Percentiles rank a stretch among this genome's conserved stretches.
These are phyloP conservation scores for Metschnikowia sp. DNA, from an alignment of 805 yeast species.

Conservation along the genomic window DNA sequence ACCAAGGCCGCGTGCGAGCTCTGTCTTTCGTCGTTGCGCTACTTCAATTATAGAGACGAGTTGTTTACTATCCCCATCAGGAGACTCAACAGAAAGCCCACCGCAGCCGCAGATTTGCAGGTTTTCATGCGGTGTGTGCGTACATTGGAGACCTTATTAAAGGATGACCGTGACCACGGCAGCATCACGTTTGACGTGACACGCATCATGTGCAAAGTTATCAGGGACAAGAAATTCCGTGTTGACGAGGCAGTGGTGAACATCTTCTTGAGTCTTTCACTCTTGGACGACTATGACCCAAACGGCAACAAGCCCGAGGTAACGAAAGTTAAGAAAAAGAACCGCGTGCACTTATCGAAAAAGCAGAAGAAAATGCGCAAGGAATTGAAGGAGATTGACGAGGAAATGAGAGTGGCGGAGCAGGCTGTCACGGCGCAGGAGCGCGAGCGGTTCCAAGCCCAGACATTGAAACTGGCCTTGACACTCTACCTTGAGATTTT, in stretches of 20 bases:
- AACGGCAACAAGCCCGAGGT: slow-evolving; percentile 44
- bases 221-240: slow-evolving; percentile 69
- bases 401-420: slow-evolving; percentile 85
- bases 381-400: slow-evolving; percentile 82
- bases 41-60: slow-evolving; percentile 81
- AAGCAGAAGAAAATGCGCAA: slow-evolving; percentile 84
- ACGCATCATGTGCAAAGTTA: slow-evolving; percentile 61
- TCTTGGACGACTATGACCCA: slow-evolving; percentile 72
- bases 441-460: slow-evolving; percentile 80
- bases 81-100: slow-evolving; percentile 62
- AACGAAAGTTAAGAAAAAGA: slow-evolving; percentile 70
- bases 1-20: slow-evolving; percentile 79
- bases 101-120: slow-evolving; percentile 41
- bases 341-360: slow-evolving; percentile 87
- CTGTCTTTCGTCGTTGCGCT: slow-evolving; percentile 55
- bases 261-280: slow-evolving; percentile 62
- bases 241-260: slow-evolving; percentile 83
- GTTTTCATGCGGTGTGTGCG: slow-evolving; percentile 58
- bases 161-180: slow-evolving; percentile 77
- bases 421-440: slow-evolving; percentile 83
- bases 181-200: slow-evolving; percentile 73
- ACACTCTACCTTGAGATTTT: slow-evolving; percentile 75
- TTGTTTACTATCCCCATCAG: slow-evolving; percentile 64
- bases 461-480: slow-evolving; percentile 69
- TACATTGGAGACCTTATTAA: slow-evolving; percentile 64